These are phyloP conservation scores for Pseudonitzschia multistriata DNA, from an alignment of 108 stramenopile genomes.

Conservation along the genomic window DNA sequence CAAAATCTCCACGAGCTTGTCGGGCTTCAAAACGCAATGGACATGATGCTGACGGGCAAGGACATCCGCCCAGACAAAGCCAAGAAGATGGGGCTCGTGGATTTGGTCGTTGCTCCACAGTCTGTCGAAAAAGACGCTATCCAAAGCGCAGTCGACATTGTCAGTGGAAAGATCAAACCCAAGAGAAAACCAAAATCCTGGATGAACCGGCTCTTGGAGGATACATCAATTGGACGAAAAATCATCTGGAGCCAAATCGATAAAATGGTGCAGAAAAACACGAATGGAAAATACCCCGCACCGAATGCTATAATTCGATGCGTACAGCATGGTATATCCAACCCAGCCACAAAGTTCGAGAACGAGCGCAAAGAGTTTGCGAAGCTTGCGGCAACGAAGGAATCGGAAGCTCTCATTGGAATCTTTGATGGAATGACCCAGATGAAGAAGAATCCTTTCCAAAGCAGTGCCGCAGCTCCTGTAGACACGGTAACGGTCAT, in stretches of 20 bases:
- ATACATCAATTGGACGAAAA: constrained; percentile 82
- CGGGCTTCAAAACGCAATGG: constrained; percentile 91
- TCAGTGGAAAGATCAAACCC: constrained; percentile 83
- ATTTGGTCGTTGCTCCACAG: constrained; percentile 90
- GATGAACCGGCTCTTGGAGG: constrained; percentile 86
- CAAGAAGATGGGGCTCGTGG: constrained; percentile 97
- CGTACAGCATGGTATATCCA: constrained; percentile 86
- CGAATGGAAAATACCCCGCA: constrained; percentile 95
- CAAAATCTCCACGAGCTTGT: constrained; percentile 92
- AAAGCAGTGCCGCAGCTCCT: constrained; percentile 59
- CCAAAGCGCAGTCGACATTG: constrained; percentile 77
- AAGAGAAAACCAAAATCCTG: constrained; percentile 83
- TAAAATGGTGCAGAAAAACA: constrained; percentile 93
- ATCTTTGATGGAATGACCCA: constrained; percentile 94
- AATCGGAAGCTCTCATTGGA: constrained; percentile 93
- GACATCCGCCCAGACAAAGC: constrained; percentile 95
- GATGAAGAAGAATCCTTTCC: constrained; percentile 94
- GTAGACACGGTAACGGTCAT: constrained; percentile 94
- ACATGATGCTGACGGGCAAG: constrained; percentile 97
- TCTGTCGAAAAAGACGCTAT: constrained; percentile 88
- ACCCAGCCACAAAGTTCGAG: constrained; percentile 67
- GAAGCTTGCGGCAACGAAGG: constrained; percentile 93
- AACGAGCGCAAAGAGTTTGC: constrained; percentile 95
- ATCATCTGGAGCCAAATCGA: constrained; percentile 92
- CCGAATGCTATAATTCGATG: constrained; percentile 94